Base-by-base conservation (phyloP, 257 asterid species). In the Ophiorrhiza pumila region DNA sequence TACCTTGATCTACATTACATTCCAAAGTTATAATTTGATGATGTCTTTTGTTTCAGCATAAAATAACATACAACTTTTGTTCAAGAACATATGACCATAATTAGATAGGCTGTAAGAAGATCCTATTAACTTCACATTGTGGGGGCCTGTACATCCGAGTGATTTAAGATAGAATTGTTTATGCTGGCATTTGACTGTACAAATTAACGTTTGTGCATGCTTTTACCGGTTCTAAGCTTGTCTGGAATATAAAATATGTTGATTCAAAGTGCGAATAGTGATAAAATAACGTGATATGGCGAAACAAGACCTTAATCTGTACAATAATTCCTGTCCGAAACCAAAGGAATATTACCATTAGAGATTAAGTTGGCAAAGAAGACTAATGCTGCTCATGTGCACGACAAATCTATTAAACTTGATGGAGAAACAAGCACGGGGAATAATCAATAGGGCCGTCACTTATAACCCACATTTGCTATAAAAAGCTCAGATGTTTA, bases 281-380 rank as follows among this genome's bases (percentile, higher is more conserved):
- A 58, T 18, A 66, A 29, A 43, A 45, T 41, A 43, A 66, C 41
- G 29, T 7, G 59, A 43, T 17, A 37, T 25, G 37, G 39, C 14
- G 57, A 45, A 43, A 43, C 41, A 43, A 17, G 14, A 46, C 59
- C 58, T 31, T 67, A 67, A 67, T 46, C 49, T 67, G 42, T 47
- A 49, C 71, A 67, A 67, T 67, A 15, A 67, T 67, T 67, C 41
- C 42, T 45, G 71, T 45, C 56, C 29, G 37, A 46, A 66, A 27
- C 45, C 57, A 18, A 23, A 67, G 59, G 58, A 67, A 29, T 67
- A 43, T 67, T 32, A 42, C n/a, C 56, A 3, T 2, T 12, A 41
- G 25, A 6, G 22, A 20, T 20, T 7, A 39, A 64, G 69, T 64
- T 22, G 53, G 22, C 41, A 34, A 14, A 25, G 25, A 65, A 14